phyloP scores from a whole-genome alignment of 257 asterid species.

The Linderniella brevidens region DNA sequence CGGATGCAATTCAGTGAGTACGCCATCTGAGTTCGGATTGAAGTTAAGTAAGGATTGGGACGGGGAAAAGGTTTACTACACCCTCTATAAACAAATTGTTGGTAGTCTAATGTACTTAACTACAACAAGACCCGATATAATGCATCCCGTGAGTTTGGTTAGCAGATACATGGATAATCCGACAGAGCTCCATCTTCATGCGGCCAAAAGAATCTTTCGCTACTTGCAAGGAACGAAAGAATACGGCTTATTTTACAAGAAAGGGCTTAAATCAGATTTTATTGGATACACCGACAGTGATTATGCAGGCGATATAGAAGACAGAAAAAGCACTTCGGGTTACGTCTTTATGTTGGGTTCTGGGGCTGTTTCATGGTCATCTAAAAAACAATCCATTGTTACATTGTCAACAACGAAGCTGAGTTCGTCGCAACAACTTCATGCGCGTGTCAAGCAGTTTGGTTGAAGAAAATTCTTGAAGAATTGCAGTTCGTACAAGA shows the following conservation, averaged over 20 bases:
- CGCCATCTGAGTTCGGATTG: not conserved
- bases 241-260: not conserved
- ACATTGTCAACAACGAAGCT: not conserved
- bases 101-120: not conserved
- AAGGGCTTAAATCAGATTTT: not conserved
- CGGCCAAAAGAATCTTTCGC: not conserved
- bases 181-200: not conserved
- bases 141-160: no score
- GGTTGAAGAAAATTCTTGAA: not conserved
- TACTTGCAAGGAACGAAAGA: not conserved
- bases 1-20: not conserved
- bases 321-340: not conserved
- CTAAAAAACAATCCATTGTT: not conserved
- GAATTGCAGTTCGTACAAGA: not conserved
- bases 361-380: not conserved
- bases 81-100: not conserved
- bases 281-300: conserved; percentile 1
- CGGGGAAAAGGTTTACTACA: not conserved
- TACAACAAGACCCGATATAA: no score
- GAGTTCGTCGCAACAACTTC: not conserved
- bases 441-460: not conserved
- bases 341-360: not conserved
- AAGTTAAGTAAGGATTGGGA: not conserved
- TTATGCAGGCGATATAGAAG: not conserved
- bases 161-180: no score